phyloP scores from a whole-genome alignment of 164 flowering plant species.

The Stephania yunnanensis region DNA sequence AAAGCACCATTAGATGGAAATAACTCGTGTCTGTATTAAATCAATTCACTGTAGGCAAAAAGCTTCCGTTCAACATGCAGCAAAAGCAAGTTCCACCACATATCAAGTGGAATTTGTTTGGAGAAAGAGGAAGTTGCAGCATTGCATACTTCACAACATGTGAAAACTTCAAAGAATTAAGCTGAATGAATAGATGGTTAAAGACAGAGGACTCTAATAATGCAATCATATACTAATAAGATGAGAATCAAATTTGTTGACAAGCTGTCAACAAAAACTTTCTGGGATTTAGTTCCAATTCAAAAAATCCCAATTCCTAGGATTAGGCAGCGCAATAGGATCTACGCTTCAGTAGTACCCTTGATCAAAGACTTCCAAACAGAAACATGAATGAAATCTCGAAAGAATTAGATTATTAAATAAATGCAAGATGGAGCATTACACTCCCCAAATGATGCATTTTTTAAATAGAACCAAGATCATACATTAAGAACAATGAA shows the following conservation, averaged over 20 bases:
- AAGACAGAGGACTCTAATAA: neutral
- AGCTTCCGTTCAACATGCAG: too few relatives aligned
- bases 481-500: too few relatives aligned
- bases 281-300: neutral
- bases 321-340: neutral
- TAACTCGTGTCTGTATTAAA: too few relatives aligned
- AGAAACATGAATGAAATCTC: too few relatives aligned
- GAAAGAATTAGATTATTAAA: too few relatives aligned
- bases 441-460: too few relatives aligned
- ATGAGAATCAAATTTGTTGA: neutral
- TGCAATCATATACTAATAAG: neutral
- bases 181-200: neutral
- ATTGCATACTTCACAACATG: neutral
- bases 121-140: neutral
- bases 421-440: too few relatives aligned
- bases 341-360: neutral
- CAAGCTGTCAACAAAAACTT: neutral
- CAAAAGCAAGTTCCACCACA: too few relatives aligned
- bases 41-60: too few relatives aligned
- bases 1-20: too few relatives aligned
- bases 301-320: neutral
- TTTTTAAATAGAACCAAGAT: too few relatives aligned
- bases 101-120: too few relatives aligned
- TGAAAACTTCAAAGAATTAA: neutral
- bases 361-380: neutral